Percentiles rank a stretch among this genome's conserved stretches.
phyloP scores from a whole-genome alignment of 179 eudicot species.

The Gypsophila paniculata region DNA sequence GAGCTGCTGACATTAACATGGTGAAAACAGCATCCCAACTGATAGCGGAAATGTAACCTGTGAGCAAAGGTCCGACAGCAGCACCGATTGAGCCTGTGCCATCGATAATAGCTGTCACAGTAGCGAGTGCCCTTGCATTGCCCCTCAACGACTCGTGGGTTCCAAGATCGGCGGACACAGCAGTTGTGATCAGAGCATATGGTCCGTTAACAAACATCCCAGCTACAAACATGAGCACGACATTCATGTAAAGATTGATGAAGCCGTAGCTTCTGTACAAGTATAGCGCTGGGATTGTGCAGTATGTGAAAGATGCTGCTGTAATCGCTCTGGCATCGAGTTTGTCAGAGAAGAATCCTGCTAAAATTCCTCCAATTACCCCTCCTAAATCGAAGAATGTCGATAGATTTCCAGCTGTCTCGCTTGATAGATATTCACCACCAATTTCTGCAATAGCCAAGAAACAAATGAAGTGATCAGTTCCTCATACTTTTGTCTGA shows the following conservation, averaged over 20 bases:
- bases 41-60: slow-evolving; percentile 56
- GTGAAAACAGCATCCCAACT: slow-evolving; percentile 72
- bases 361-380: slow-evolving; percentile 9
- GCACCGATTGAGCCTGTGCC: slow-evolving; percentile 72
- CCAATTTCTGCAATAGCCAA: slow-evolving; percentile 50
- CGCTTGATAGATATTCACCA: slow-evolving; percentile 64
- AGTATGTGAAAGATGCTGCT: slow-evolving; percentile 16
- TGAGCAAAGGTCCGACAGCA: slow-evolving; percentile 42
- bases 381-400: slow-evolving; percentile 43
- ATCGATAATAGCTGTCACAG: slow-evolving; percentile 80
- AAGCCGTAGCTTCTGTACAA: slow-evolving; percentile 26
- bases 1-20: slow-evolving; percentile 35
- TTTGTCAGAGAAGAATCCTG: slow-evolving; percentile 13
- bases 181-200: slow-evolving; percentile 79
- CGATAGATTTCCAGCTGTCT: slow-evolving; percentile 64
- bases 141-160: slow-evolving; percentile 71
- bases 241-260: slow-evolving; percentile 43
- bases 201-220: slow-evolving; percentile 84
- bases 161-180: slow-evolving; percentile 80
- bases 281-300: slow-evolving; percentile 9
- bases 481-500: neutral
- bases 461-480: neutral
- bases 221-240: slow-evolving; percentile 49
- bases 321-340: slow-evolving; percentile 12
- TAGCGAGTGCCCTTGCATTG: slow-evolving; percentile 65